Base-by-base conservation (phyloP, 371 early-diverging fungal species). In the Fennellomyces sp. region DNA sequence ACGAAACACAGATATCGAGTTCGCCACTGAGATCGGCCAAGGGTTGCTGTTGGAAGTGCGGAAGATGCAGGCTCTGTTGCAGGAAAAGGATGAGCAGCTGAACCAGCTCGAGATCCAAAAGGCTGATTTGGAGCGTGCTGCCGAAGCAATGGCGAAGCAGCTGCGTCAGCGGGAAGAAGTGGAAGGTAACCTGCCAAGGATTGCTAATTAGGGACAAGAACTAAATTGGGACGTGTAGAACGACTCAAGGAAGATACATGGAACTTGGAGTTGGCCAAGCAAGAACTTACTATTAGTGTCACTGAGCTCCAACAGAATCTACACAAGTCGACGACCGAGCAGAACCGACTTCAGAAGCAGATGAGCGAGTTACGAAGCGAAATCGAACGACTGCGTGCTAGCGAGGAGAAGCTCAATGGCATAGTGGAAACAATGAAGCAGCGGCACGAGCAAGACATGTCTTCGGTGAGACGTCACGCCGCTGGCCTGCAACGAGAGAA, bases 381-480 rank as follows among this genome's bases (percentile, higher is more conserved):
- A 57, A 69, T 85, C 12, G 87, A 88, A 28, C 73, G 79, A 5
- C 75, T 90, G 57, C 85, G 86, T 42, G 88, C 83, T 50, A 81
- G 82, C 68, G 88, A 91, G 47, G 83, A 82, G 29, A 87, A 83
- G 50, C 68, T 86, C 2, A 70, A 72, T 6, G 66, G 69, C 2
- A 72, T 82, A 11, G 59, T 89, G 7, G 82, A 81, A 29, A 69
- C 76, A 11, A 68, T 78, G 41, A 89, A 87, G 48, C 63, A 76
- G 13, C 82, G 86, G 21, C 86, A 84, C 51, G 90, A 90, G 58
- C 88, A 89, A 55, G 91, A 90, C 17, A 81, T 86, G 63, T 47
- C 72, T 2, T 64, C 71, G n/a, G 67, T 88, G 61, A 81, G 90
- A 15, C 83, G 81, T 29, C 83, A 80, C 50, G 60, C 70, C 15